Conservation (phyloP, 2,329 filamentous ascomycete genomes). For the Fusarium armeniacum region DNA sequence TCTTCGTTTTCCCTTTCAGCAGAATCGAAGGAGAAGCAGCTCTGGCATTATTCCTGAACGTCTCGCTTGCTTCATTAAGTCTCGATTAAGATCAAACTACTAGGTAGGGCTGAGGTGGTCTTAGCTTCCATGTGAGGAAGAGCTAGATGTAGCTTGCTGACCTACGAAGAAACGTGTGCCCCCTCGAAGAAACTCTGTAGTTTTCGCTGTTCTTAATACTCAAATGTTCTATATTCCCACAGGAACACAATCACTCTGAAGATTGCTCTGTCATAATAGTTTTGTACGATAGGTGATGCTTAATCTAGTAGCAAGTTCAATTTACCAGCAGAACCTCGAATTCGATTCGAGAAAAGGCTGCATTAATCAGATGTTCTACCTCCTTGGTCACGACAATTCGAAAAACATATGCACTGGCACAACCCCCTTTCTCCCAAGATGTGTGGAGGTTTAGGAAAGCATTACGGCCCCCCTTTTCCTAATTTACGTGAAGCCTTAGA, state of each 20-base stretch:
- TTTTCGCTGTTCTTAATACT: not conserved
- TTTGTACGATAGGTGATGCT: not conserved
- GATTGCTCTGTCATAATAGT: not conserved
- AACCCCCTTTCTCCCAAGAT: not conserved
- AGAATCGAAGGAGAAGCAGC: not conserved
- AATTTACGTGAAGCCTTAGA: not conserved
- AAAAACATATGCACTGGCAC: not conserved
- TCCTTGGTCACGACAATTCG: not conserved
- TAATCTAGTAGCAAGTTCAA: not conserved
- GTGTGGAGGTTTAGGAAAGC: not conserved
- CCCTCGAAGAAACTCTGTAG: not conserved
- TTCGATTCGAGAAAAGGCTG: not conserved
- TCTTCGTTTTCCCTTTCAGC: not conserved
- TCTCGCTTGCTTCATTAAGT: not conserved
- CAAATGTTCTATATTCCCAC: not conserved
- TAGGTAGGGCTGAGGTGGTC: not conserved
- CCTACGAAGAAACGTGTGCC: not conserved
- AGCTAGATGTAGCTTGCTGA: not conserved
- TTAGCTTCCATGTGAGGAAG: not conserved
- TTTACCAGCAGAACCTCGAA: not conserved
- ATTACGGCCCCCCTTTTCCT: not conserved
- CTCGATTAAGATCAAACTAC: not conserved
- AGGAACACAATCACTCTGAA: not conserved
- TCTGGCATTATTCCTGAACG: too few relatives aligned
- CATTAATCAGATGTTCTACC: not conserved